Percentiles rank a stretch among this genome's conserved stretches.
Conservation (phyloP, 1,284 basidiomycete species). For the Trichosporon sp. region DNA sequence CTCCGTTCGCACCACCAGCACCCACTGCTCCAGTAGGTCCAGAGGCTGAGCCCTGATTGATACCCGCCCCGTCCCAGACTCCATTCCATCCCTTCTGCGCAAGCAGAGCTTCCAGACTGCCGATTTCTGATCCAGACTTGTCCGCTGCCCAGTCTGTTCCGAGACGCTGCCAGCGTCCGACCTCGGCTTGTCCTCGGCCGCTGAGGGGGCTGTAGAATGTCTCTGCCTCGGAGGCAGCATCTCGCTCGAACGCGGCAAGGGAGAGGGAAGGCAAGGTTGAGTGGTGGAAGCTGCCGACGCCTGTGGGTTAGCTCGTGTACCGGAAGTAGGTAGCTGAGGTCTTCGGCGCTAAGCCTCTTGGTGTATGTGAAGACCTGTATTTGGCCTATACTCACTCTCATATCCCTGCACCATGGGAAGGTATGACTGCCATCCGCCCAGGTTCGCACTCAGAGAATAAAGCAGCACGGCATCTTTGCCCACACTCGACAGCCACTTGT, state of each 20-base stretch:
- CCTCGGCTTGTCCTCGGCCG: constrained; percentile 34
- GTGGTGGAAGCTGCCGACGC: constrained; percentile 1
- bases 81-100: constrained; percentile 21
- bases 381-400: background rate
- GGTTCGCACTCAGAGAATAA: background rate
- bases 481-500: background rate
- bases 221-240: background rate
- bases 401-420: background rate
- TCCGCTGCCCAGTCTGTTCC: constrained; percentile 29
- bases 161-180: constrained; percentile 39
- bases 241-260: background rate
- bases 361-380: background rate
- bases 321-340: background rate
- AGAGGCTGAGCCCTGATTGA: background rate
- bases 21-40: background rate
- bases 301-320: background rate
- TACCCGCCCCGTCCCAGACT: constrained; percentile 22
- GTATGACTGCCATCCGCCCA: background rate
- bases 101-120: constrained; percentile 26
- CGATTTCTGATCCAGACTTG: constrained; percentile 27
- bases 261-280: background rate
- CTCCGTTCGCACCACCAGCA: no score
- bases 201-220: constrained; percentile 22
- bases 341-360: no score
- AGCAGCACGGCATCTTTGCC: background rate